A percentile compares a stretch with the other conserved stretches of the same genome.
Evolutionary conservation across 768 basidiomycete genomes (phyloP).

Genomic region (Paxillus involutus): DNA sequence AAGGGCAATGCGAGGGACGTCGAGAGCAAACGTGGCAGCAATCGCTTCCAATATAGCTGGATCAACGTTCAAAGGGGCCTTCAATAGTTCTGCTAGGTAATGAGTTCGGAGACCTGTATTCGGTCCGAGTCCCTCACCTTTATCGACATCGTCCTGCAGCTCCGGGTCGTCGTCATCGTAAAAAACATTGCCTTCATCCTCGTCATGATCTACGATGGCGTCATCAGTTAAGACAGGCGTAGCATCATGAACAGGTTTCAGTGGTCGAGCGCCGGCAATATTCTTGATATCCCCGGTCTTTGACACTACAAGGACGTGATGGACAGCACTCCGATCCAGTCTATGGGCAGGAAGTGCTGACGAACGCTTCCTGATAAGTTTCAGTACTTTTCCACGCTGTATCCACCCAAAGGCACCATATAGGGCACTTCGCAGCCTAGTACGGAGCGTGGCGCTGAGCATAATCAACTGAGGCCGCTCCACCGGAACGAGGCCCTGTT

Average conservation of each 20-base stretch:
- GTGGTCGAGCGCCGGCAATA: constrained; percentile 44
- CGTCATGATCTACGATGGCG: neutral
- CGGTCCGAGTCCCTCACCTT: constrained; percentile 13
- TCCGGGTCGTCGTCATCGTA: constrained; percentile 21
- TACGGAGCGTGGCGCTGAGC: constrained; percentile 69
- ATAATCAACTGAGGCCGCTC: constrained; percentile 59
- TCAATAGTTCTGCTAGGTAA: constrained; percentile 40
- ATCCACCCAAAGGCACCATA: constrained; percentile 62
- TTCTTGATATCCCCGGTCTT: constrained; percentile 53
- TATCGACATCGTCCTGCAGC: constrained; percentile 20
- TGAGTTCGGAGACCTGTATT: constrained; percentile 6
- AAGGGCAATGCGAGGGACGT: constrained; percentile 66
- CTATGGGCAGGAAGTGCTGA: constrained; percentile 26
- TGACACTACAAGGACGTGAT: constrained; percentile 64
- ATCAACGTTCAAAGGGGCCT: constrained; percentile 53
- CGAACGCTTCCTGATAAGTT: constrained; percentile 26
- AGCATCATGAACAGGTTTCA: neutral
- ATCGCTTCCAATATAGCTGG: constrained; percentile 63
- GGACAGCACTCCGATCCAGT: constrained; percentile 32
- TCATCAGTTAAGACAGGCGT: neutral
- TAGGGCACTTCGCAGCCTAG: constrained; percentile 39
- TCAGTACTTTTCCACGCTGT: constrained; percentile 37
- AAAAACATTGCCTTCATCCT: constrained; percentile 19
- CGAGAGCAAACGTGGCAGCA: constrained; percentile 68
- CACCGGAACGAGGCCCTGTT: constrained; percentile 4